Conservation (phyloP, 805 yeast genomes). For the Yamadazyma tumulicola region DNA sequence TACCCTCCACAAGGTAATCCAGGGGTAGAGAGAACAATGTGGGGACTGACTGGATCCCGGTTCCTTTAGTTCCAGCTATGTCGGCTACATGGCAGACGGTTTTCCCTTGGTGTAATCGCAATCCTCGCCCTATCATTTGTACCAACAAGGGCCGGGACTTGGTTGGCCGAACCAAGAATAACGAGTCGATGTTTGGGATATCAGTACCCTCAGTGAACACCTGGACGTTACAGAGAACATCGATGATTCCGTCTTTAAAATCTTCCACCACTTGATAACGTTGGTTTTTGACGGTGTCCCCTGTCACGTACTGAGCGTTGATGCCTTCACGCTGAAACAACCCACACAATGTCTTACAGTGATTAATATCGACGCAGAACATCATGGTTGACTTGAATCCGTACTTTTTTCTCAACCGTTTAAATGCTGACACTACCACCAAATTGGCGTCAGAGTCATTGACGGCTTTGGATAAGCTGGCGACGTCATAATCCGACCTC, state of each 20-base stretch:
- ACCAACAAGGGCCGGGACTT: constrained; percentile 64
- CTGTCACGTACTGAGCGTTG: constrained; percentile 68
- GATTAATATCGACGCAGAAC: constrained; percentile 74
- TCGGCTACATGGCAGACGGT: constrained; percentile 71
- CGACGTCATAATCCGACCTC: constrained; percentile 54
- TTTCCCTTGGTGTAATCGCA: constrained; percentile 62
- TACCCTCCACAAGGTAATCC: constrained; percentile 12
- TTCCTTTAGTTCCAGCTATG: constrained; percentile 59
- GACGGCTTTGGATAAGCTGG: constrained; percentile 50
- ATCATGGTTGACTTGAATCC: constrained; percentile 61
- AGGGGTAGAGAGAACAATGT: constrained; percentile 39
- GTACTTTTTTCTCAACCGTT: constrained; percentile 30
- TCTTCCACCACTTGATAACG: constrained; percentile 52
- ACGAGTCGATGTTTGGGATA: constrained; percentile 81
- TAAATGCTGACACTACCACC: constrained; percentile 52
- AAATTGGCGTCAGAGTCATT: constrained; percentile 54
- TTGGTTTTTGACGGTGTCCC: constrained; percentile 52
- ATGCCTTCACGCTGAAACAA: constrained; percentile 58
- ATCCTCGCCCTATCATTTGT: constrained; percentile 92
- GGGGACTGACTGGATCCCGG: constrained; percentile 56
- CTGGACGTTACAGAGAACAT: constrained; percentile 81
- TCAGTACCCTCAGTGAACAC: constrained; percentile 95
- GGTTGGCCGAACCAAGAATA: constrained; percentile 79
- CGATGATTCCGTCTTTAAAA: constrained; percentile 59
- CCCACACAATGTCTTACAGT: constrained; percentile 52